Evolutionary conservation across 208 protist genomes (phyloP).

Genomic region (Leishmania mexicana): DNA sequence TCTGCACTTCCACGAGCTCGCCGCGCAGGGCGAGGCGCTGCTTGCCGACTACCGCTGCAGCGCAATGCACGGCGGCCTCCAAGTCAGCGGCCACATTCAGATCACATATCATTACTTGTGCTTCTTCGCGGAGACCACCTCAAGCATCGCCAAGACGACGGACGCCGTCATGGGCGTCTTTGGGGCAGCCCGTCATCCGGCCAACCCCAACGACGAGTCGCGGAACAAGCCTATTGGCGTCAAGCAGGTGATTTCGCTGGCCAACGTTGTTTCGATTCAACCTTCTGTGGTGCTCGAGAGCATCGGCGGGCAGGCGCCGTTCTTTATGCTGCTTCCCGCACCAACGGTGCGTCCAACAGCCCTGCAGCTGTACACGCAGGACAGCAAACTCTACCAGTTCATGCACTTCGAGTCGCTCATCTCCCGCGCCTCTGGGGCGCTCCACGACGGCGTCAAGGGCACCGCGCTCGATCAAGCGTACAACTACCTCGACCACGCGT

Average conservation of each 20-base stretch:
- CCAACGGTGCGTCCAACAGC: slow-evolving; percentile 59
- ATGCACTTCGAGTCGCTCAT: slow-evolving; percentile 64
- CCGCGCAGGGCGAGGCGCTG: slow-evolving; percentile 56
- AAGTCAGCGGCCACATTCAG: slow-evolving; percentile 52
- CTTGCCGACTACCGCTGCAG: slow-evolving; percentile 68
- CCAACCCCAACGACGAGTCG: slow-evolving; percentile 9
- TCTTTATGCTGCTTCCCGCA: slow-evolving; percentile 69
- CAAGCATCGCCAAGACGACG: slow-evolving; percentile 35
- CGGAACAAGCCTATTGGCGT: slow-evolving; percentile 32
- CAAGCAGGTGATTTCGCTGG: slow-evolving; percentile 61
- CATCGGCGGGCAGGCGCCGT: slow-evolving; percentile 47
- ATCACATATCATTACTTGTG: slow-evolving; percentile 72
- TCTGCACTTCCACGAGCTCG: slow-evolving; percentile 60
- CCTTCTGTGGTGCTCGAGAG: slow-evolving; percentile 66
- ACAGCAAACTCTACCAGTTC: slow-evolving; percentile 77
- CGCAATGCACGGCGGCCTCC: slow-evolving; percentile 56
- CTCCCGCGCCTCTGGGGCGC: slow-evolving; percentile 39
- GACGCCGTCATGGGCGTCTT: slow-evolving; percentile 33
- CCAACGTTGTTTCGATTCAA: slow-evolving; percentile 61
- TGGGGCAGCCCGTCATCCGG: slow-evolving; percentile 28
- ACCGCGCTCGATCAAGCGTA: slow-evolving; percentile 69
- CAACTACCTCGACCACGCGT: slow-evolving; percentile 88
- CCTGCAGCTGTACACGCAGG: slow-evolving; percentile 71
- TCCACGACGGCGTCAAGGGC: slow-evolving; percentile 55
- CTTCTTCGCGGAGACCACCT: slow-evolving; percentile 56